Evolutionary conservation across 306 rosid genomes (phyloP), one percentile per base, ranked within the genome.

Genomic region (Cucumis melo): DNA sequence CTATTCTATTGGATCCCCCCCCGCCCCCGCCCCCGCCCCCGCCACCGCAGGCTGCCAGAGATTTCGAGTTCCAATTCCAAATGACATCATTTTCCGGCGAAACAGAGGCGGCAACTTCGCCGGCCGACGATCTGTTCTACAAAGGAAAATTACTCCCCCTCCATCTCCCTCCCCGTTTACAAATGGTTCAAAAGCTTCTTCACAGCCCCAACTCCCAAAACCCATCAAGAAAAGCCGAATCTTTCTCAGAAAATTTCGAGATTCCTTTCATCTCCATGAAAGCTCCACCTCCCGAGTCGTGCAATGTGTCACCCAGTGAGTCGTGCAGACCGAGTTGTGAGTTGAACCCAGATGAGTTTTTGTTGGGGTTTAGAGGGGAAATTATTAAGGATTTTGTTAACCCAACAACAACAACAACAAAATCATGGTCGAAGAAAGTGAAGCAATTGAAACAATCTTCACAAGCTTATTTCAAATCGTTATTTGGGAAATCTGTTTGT

Each of bases 141-240:
- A 89, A 89, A n/a, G 99, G 99, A 6, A 95, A 91, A 74, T 94
- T 95, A 50, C 97, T 95, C 13, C 99, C 99, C 66, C 98, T 92
- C 83, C 96, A 92, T 46, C 95, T 84, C 77, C 98, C 97, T 57
- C 98, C 96, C 80, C 97, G 98, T 76, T 73, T 88, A 19, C 86
- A 93, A 82, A 94, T 91, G 98, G 93, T 94, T 73, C 88, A 88
- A 48, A 91, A 83, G 1, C 88, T 93, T 63, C 64, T 89, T 16
- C 79, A 88, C 11, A 88, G 65, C 79, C 42, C 91, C 17, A 82
- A 74, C 72, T 73, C 83, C 39, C 81, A 29, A 58, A 87, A 55
- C 60, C 29, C 70, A 79, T 27, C 63, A 81, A 85, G 58, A 50
- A 71, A 71, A 27, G 3, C 9, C 10, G 8, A 71, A 48, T 3